Base-by-base conservation (phyloP, 2,329 filamentous ascomycete species). In the Endocalyx cinctus region DNA sequence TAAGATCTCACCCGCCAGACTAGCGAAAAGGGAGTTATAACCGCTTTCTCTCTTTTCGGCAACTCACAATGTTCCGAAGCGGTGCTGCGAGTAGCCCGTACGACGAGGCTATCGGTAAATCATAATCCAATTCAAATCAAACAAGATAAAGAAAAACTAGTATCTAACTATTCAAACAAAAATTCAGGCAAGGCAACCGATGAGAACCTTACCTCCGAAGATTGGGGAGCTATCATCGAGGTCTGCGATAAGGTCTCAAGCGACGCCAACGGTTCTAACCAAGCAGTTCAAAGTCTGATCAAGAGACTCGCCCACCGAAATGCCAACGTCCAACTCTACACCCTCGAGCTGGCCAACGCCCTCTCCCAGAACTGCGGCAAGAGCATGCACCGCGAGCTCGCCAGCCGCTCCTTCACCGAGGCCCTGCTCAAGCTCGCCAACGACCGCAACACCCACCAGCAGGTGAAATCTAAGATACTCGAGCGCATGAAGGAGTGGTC, bases 401-500 rank as follows among this genome's bases (percentile, higher is more conserved):
- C 89, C 18, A 92, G 85, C 47, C 82, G 88, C 52, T 89, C 87
- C 57, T 95, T 96, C 59, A 98, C 92, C 46, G 92, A 98, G 57
- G 87, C 90, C 39, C 70, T 98, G 29, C 72, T 97, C 43, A 82
- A 92, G 55, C 76, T 98, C 39, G 89, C 92, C 45, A 87, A 82
- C 65, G 92, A 98, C 62, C 78, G 89, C 64, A 98, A 94, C 60
- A 96, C 90, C 33, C 92, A 97, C 61, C 83, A 84, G 57, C 87
- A 95, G 61, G 92, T 98, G 57, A 97, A 97, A 66, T 79, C 87
- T 45, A 97, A 96, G 74, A 95, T 98, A 46, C 65, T 97, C 38
- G 90, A 97, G 69, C 81, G 89, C 47, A 97, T 97, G 87, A 82
- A 85, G 59, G 87, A 90, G 45, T 98, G 92, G 92, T 81, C 84